Evolutionary conservation across 179 eudicot genomes (phyloP), one percentile per base, ranked within the genome.

Genomic region (Beta macrorhiza): DNA sequence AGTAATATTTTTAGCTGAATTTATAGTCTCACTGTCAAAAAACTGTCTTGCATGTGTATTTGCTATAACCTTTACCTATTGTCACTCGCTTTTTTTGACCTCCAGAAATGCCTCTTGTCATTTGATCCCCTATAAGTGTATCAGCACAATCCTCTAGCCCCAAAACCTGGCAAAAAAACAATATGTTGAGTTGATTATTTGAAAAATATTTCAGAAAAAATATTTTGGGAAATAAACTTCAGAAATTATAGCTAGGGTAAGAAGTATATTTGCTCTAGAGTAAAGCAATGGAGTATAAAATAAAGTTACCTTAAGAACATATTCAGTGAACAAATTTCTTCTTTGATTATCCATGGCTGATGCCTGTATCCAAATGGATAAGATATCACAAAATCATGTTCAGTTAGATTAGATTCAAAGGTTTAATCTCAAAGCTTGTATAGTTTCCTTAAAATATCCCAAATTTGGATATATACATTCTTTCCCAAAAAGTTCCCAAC

Each of bases 61-160:
- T 49, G 19, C 58, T 63, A 7, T 58, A 16, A 17, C 4, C 32
- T 10, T 64, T 80, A 85, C 87, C 87, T 62, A 82, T 85, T 25
- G 87, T 85, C 5, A 82, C 83, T 14, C 87, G 83, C 85, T 82
- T 85, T 67, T 77, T 65, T 74, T 85, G 87, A n/a, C 87, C 87
- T 2, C 87, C 87, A 16, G 87, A 85, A 7, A 85, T 79, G 3
- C 87, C 87, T 63, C 87, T 80, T 25, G 45, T 79, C 87, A 85
- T 85, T 15, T 85, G 81, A 51, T 76, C 81, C 17, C 87, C 87
- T 57, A 85, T 82, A 49, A 85, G 73, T 51, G 87, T 85, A 85
- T 85, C 83, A 52, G 87, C 87, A 79, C 87, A 85, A 14, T 76
- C 77, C 63, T 85, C 87, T 22, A 85, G 17, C 53, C 87, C 87